Evolutionary conservation across 2,329 filamentous ascomycete genomes (phyloP).

Genomic region (Diaporthe amygdali): DNA sequence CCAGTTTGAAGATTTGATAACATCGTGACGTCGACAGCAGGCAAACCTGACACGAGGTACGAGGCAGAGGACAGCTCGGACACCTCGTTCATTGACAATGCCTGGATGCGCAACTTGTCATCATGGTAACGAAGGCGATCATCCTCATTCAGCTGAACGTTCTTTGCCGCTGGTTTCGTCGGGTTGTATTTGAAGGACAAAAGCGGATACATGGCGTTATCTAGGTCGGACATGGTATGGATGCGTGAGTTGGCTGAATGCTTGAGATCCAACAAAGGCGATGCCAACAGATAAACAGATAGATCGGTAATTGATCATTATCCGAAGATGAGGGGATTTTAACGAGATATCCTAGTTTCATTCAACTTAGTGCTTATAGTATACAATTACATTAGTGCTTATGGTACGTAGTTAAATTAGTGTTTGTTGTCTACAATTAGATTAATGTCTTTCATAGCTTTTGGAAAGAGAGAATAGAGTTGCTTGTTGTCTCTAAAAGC

Average conservation of each 20-base stretch:
- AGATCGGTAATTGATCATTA: fast-evolving
- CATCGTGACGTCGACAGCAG: background rate
- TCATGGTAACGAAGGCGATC: background rate
- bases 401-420: background rate
- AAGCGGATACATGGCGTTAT: slow-evolving; percentile 6
- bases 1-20: background rate
- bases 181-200: slow-evolving; percentile 17
- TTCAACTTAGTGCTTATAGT: no score
- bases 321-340: background rate
- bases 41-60: background rate
- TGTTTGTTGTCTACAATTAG: background rate
- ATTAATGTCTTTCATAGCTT: no score
- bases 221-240: background rate
- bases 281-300: background rate
- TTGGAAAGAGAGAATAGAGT: no score
- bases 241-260: background rate
- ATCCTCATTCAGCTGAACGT: background rate
- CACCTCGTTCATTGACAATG: background rate
- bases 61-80: background rate
- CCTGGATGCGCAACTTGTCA: background rate
- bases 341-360: background rate
- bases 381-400: background rate
- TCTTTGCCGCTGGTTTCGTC: background rate
- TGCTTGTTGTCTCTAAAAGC: no score
- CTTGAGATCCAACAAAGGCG: background rate